These are phyloP conservation scores for Ophiostoma sp. DNA, from an alignment of 2,329 filamentous ascomycete species.

Conservation along the genomic window DNA sequence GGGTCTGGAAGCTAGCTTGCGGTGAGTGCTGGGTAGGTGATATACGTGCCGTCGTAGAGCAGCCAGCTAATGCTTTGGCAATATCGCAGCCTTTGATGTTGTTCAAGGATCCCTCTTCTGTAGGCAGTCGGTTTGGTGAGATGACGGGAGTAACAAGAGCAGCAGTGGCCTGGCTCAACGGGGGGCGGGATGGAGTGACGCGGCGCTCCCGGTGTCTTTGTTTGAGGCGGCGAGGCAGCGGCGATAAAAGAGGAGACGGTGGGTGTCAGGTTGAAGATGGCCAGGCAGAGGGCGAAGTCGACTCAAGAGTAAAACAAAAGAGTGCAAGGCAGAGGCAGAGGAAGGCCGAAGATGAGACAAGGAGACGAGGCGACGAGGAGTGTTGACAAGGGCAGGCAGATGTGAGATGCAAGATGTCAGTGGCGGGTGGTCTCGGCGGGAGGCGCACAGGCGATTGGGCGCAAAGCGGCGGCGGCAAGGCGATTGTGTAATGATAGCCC, in stretches of 20 bases:
- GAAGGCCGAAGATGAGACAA: slow-evolving; percentile 1
- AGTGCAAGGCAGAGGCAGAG: not conserved
- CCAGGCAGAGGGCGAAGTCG: not conserved
- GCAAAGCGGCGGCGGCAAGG: slow-evolving; percentile 19
- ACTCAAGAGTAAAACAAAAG: not conserved
- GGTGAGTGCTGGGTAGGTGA: not conserved
- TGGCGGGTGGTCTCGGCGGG: slow-evolving; percentile 19
- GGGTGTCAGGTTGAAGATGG: not conserved
- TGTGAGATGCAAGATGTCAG: not conserved
- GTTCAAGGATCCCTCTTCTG: not conserved
- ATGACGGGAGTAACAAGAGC: not conserved
- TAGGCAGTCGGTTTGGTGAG: not conserved
- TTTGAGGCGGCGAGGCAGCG: not conserved
- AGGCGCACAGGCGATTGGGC: slow-evolving; percentile 21
- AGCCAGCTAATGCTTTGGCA: not conserved
- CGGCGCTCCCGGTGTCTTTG: slow-evolving; percentile 9
- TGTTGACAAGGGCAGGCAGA: not conserved
- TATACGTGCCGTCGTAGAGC: not conserved
- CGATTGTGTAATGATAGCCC: not conserved
- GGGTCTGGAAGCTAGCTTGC: not conserved
- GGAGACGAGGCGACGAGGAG: not conserved
- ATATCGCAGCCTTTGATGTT: not conserved
- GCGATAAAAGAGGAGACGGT: not conserved
- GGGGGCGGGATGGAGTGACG: not conserved
- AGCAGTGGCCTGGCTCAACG: not conserved